Evolutionary conservation across 2,329 filamentous ascomycete species (phyloP).

Genomic region (Colletotrichum sp.): DNA sequence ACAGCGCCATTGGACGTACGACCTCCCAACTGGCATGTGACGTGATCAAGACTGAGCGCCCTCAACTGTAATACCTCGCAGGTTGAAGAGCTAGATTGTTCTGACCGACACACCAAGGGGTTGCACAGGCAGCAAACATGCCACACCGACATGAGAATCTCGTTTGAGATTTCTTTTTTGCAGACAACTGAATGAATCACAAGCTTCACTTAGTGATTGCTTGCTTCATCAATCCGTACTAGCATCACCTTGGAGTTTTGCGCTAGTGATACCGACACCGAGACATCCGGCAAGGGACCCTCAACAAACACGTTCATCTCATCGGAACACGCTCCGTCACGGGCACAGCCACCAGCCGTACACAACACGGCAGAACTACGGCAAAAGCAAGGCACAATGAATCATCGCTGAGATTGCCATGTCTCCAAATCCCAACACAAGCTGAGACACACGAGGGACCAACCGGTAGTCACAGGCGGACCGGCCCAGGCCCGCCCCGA

Average conservation of each 20-base stretch:
- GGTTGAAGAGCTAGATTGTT: neutral
- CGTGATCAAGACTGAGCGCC: neutral
- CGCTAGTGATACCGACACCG: neutral
- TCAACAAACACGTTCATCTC: neutral
- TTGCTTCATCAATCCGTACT: neutral
- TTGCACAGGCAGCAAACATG: neutral
- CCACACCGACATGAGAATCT: neutral
- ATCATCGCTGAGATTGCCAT: neutral
- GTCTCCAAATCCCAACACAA: neutral
- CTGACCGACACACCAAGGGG: neutral
- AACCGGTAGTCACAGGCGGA: neutral
- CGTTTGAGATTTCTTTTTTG: neutral
- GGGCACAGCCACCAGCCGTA: neutral
- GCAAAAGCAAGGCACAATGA: neutral
- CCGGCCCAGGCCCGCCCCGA: neutral
- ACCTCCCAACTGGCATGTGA: neutral
- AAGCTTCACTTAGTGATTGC: neutral
- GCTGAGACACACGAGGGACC: neutral
- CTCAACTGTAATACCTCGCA: neutral
- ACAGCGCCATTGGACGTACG: accelerated
- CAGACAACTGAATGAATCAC: neutral
- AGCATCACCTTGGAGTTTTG: neutral
- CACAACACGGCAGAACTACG: neutral
- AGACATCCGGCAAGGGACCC: neutral
- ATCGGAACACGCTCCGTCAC: neutral